Evolutionary conservation across 305 asterid genomes (phyloP).

Genomic region (Rubia tinctorum): DNA sequence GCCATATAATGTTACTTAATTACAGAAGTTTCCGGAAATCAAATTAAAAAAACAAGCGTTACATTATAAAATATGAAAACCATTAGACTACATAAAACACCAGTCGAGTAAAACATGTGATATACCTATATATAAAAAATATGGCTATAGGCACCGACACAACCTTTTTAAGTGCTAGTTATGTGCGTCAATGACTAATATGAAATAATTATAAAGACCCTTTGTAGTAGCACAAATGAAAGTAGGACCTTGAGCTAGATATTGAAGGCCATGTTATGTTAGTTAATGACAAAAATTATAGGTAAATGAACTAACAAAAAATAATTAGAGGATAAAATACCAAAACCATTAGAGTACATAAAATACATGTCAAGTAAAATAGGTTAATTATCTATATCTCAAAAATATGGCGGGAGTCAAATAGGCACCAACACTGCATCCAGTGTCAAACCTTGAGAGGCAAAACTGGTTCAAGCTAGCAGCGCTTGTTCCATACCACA

Average conservation of each 20-base stretch:
- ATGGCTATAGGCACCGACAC: no score
- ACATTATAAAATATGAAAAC: background rate
- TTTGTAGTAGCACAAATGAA: slow-evolving; percentile 21
- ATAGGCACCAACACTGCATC: background rate
- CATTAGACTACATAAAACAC: slow-evolving; percentile 40
- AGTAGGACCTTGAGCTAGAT: slow-evolving; percentile 25
- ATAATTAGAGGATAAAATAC: slow-evolving; percentile 28
- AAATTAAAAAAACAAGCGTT: background rate
- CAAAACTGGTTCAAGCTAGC: background rate
- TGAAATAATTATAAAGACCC: slow-evolving; percentile 1
- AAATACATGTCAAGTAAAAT: background rate
- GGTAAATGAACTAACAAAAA: background rate
- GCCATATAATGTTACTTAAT: background rate
- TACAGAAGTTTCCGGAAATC: background rate
- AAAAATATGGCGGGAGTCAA: background rate
- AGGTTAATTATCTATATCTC: background rate
- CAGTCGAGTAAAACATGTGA: background rate
- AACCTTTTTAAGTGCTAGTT: no score
- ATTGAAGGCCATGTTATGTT: slow-evolving; percentile 50
- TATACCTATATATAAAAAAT: no score
- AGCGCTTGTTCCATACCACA: background rate
- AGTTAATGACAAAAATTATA: background rate
- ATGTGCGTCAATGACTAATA: no score
- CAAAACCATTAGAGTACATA: no score
- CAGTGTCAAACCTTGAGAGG: background rate